Conservation (phyloP, 2,329 filamentous ascomycete species). For the Furcasterigmium furcatum region DNA sequence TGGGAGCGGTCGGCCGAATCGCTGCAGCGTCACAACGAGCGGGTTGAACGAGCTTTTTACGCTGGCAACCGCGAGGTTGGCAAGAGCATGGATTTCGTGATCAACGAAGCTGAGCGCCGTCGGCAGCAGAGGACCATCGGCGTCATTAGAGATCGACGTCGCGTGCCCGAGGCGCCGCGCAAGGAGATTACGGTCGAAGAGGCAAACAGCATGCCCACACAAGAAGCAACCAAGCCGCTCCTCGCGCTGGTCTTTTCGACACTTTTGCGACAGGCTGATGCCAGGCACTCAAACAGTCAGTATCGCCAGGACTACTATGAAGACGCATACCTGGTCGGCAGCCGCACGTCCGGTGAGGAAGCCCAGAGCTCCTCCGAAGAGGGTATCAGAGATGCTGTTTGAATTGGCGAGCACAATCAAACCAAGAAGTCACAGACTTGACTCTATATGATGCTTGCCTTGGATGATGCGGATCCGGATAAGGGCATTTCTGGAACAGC, state of each 20-base stretch:
- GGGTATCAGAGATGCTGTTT: no score
- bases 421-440: no score
- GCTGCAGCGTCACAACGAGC: conserved; percentile 18
- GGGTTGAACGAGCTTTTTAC: conserved; percentile 34
- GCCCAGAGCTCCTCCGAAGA: no score
- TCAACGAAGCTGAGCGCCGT: conserved; percentile 24
- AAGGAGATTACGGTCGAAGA: conserved; percentile 29
- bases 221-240: conserved; percentile 37
- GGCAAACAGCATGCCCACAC: conserved; percentile 29
- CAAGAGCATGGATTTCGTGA: conserved; percentile 24
- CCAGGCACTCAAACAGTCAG: no score
- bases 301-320: no score
- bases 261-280: background rate
- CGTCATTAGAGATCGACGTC: conserved; percentile 32
- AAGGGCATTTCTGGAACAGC: no score
- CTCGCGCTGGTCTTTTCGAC: conserved; percentile 31
- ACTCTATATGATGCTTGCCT: no score
- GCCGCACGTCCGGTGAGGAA: no score
- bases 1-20: conserved; percentile 17
- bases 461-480: no score
- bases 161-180: conserved; percentile 19
- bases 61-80: conserved; percentile 29
- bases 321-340: no score
- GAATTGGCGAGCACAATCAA: no score
- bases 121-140: conserved; percentile 22